Evolutionary conservation across 768 basidiomycete genomes (phyloP).

Genomic region (Floccularia luteovirens): DNA sequence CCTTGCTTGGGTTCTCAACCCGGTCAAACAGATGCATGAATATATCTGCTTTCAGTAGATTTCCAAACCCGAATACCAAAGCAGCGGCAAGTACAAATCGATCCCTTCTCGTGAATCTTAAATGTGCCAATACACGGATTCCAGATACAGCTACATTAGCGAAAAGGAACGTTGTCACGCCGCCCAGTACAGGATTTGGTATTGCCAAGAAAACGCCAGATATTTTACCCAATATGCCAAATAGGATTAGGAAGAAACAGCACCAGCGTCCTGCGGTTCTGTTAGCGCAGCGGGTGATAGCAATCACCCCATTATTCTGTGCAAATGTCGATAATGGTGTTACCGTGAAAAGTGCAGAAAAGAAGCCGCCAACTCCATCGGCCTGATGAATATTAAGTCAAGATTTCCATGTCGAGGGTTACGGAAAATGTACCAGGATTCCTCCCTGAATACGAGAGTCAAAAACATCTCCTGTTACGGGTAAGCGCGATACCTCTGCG

Average conservation of each 20-base stretch:
- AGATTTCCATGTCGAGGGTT: slow-evolving; percentile 27
- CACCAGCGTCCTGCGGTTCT: slow-evolving; percentile 74
- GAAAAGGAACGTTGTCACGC: slow-evolving; percentile 85
- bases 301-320: slow-evolving; percentile 80
- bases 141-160: slow-evolving; percentile 64
- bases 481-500: slow-evolving; percentile 72
- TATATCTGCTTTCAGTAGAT: slow-evolving; percentile 57
- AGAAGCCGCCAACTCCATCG: slow-evolving; percentile 75
- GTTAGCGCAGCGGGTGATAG: slow-evolving; percentile 80
- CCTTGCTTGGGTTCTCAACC: slow-evolving; percentile 41
- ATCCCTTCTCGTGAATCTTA: slow-evolving; percentile 53
- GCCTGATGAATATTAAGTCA: slow-evolving; percentile 36
- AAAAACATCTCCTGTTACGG: slow-evolving; percentile 68
- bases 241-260: slow-evolving; percentile 71
- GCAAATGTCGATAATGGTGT: slow-evolving; percentile 77
- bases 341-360: slow-evolving; percentile 77
- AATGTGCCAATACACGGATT: slow-evolving; percentile 56
- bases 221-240: slow-evolving; percentile 75
- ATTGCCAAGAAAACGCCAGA: slow-evolving; percentile 79
- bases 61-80: slow-evolving; percentile 61
- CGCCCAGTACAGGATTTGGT: slow-evolving; percentile 75
- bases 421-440: slow-evolving; percentile 40
- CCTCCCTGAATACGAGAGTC: slow-evolving; percentile 82
- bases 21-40: slow-evolving; percentile 67
- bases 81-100: slow-evolving; percentile 67